These are phyloP conservation scores for Chlamydomonas schloesseri DNA, from an alignment of 139 green algal species.

Conservation along the genomic window DNA sequence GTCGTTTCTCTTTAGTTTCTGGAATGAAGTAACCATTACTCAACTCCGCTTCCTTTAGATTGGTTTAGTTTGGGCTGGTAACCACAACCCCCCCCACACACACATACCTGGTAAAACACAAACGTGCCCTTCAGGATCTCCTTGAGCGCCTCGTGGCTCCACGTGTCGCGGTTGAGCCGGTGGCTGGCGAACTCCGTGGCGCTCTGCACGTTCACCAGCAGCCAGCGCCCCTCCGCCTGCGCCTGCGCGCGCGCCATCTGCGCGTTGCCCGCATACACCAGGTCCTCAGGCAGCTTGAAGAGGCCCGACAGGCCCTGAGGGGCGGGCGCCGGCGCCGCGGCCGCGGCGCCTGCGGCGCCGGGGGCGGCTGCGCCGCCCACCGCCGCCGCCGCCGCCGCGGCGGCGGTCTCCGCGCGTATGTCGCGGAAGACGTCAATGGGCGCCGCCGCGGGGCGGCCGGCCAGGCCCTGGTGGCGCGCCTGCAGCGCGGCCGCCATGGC, in stretches of 20 bases:
- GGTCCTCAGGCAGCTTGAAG: slow-evolving; percentile 74
- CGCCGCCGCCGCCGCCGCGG: neutral
- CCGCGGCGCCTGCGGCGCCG: neutral
- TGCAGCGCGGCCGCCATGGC: neutral
- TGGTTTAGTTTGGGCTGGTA: too few species aligned
- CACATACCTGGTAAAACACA: slow-evolving; percentile 82
- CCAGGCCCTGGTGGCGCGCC: slow-evolving; percentile 5
- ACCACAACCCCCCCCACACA: neutral
- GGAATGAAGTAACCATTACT: too few species aligned
- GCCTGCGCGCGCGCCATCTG: slow-evolving; percentile 66
- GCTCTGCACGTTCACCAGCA: slow-evolving; percentile 90
- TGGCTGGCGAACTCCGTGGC: slow-evolving; percentile 83
- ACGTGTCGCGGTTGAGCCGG: slow-evolving; percentile 90
- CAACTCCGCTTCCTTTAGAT: too few species aligned
- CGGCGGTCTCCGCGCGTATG: slow-evolving; percentile 53
- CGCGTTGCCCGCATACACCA: slow-evolving; percentile 76
- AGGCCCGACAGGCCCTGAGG: slow-evolving; percentile 63
- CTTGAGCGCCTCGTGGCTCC: slow-evolving; percentile 75
- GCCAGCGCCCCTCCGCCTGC: slow-evolving; percentile 66
- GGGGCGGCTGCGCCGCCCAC: neutral
- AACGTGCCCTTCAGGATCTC: slow-evolving; percentile 79
- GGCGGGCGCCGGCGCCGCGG: neutral
- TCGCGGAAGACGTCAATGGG: slow-evolving; percentile 74
- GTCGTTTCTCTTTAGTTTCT: too few species aligned
- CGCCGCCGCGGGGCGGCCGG: neutral